Evolutionary conservation across 306 rosid species (phyloP), one percentile per base, ranked within the genome.

Genomic region (Medicago lupulina): DNA sequence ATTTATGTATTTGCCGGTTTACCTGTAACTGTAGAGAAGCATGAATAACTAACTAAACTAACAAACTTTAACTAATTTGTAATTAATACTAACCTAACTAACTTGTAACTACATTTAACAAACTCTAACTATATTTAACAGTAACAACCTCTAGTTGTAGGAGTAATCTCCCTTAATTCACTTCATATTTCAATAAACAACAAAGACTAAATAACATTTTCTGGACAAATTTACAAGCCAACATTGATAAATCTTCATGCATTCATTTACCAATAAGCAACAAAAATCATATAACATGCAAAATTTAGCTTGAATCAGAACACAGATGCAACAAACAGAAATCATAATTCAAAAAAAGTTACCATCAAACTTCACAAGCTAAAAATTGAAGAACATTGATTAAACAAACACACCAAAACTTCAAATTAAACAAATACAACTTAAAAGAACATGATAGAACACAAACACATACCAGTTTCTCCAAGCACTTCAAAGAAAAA

Each of bases 291-390:
- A 43, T 12, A 36, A 15, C 69, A 51, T 36, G 67, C 41, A 60
- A 74, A 54, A 6, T 21, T 46, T 28, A 70, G 36, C 50, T 57
- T 71, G 21, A 76, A 76, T 19, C 75, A 62, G 55, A 75, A 73
- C 47, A 47, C 39, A 58, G 13, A 67, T 21, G 36, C 71, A 59
- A 71, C n/a, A 46, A 44, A 13, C 14, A 39, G 70, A 40, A 19
- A 55, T 1, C 4, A 16, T 16, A 53, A 53, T 8, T 54, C 61
- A 58, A 70, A 44, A 60, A 34, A 21, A 57, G 17, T n/a, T 57
- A 67, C 28, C 23, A 1, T 58, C 60, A 18, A 44, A 57, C 46
- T 66, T 66, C 23, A 57, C 23, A 61, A 41, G 8, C 67, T 46
- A 50, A 19, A 64, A 71, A n/a, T 3, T 46, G 13, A 64, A n/a